Percentiles rank a stretch among this genome's conserved stretches.
Conservation (phyloP, 345 rosid genomes). For the Salix exigua region DNA sequence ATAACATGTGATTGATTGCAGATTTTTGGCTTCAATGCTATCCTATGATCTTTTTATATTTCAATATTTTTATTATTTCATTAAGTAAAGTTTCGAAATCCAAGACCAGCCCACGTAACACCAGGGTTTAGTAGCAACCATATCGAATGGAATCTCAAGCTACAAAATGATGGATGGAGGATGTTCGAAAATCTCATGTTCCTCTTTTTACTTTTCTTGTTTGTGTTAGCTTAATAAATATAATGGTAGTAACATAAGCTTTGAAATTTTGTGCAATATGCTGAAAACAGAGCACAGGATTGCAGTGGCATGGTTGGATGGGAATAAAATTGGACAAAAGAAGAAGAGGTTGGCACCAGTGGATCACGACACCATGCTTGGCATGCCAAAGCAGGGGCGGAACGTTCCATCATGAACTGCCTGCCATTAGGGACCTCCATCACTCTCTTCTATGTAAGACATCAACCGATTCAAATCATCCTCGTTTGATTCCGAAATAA, state of each 20-base stretch:
- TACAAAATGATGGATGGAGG: no score
- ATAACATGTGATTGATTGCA: no score
- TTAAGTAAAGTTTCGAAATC: no score
- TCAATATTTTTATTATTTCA: no score
- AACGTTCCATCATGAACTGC: slow-evolving; percentile 22
- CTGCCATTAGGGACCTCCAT: slow-evolving; percentile 1
- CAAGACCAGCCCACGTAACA: no score
- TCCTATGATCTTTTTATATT: no score
- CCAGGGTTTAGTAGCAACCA: no score
- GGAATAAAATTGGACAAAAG: neutral
- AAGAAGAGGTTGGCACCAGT: slow-evolving; percentile 4
- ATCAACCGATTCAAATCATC: neutral
- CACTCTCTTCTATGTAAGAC: neutral
- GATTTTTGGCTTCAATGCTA: no score
- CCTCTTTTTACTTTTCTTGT: no score
- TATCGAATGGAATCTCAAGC: no score
- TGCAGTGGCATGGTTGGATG: neutral
- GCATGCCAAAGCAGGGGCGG: slow-evolving; percentile 11
- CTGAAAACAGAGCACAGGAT: neutral
- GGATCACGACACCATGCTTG: slow-evolving; percentile 32
- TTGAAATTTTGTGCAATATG: neutral
- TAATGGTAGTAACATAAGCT: neutral
- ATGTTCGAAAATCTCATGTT: no score
- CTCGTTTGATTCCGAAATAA: neutral
- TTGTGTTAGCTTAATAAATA: no score